A percentile compares a stretch with the other conserved stretches of the same genome.
Conservation (phyloP, 805 yeast species). For the Teunomyces atbi region DNA sequence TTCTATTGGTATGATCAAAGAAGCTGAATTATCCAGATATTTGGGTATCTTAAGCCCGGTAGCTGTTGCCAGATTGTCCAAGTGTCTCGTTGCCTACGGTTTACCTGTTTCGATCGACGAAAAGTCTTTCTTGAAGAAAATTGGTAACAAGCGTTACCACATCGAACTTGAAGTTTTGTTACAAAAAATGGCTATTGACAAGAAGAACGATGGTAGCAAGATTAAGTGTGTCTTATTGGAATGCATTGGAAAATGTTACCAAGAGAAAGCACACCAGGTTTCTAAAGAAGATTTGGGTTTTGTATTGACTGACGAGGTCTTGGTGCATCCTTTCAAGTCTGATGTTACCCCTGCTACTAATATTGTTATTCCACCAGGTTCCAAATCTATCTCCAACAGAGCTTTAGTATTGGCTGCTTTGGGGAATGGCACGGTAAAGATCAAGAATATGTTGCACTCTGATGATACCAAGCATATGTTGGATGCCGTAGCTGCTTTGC, state of each 20-base stretch:
- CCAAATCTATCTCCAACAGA: conserved; percentile 94
- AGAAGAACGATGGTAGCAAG: conserved; percentile 90
- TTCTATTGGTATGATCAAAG: conserved; percentile 92
- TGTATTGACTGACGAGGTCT: conserved; percentile 76
- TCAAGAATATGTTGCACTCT: conserved; percentile 86
- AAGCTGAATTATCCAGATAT: conserved; percentile 93
- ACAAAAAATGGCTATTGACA: conserved; percentile 90
- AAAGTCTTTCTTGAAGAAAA: conserved; percentile 57
- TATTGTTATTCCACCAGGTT: conserved; percentile 85
- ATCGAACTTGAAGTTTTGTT: conserved; percentile 77
- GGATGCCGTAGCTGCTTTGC: conserved; percentile 72
- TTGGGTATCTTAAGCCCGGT: conserved; percentile 86
- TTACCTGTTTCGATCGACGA: conserved; percentile 81
- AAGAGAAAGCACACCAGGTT: conserved; percentile 82
- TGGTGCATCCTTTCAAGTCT: conserved; percentile 57
- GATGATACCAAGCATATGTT: conserved; percentile 97
- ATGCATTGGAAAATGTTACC: conserved; percentile 85
- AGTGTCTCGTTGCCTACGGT: conserved; percentile 81
- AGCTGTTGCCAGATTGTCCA: conserved; percentile 86
- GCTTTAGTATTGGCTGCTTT: conserved; percentile 91
- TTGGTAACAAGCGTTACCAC: conserved; percentile 58
- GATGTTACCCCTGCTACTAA: conserved; percentile 35
- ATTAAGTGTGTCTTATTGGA: conserved; percentile 85
- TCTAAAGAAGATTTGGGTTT: conserved; percentile 77
- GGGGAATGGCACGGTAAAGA: conserved; percentile 78